phyloP scores from a whole-genome alignment of 169 alveolate genomes.

The Perkinsus olseni region DNA sequence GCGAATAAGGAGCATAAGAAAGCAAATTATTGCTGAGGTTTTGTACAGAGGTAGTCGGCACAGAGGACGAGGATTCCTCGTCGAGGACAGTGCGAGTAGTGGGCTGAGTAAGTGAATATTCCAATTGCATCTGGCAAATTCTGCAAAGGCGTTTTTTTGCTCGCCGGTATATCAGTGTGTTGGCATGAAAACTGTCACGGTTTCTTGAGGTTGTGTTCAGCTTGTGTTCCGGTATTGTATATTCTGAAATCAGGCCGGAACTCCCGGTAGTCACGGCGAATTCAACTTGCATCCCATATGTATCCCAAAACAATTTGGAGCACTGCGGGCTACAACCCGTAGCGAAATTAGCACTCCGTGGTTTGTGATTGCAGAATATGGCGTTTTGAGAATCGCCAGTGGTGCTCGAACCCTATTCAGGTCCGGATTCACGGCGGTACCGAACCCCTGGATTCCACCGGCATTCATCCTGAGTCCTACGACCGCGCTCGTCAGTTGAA shows the following conservation, averaged over 20 bases:
- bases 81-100: too few relatives aligned
- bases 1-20: too few relatives aligned
- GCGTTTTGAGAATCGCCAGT: too few relatives aligned
- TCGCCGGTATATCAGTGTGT: neutral
- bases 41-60: too few relatives aligned
- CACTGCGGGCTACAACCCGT: too few relatives aligned
- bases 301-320: neutral
- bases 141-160: neutral
- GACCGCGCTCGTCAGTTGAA: neutral
- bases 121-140: neutral
- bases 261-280: neutral
- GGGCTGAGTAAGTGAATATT: neutral
- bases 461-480: neutral
- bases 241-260: neutral
- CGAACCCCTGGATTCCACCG: neutral
- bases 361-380: too few relatives aligned
- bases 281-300: too few relatives aligned
- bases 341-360: too few relatives aligned
- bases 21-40: neutral
- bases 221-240: neutral
- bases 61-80: too few relatives aligned
- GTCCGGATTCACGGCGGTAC: neutral
- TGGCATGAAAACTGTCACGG: neutral
- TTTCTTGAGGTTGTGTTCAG: neutral
- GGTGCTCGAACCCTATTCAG: too few relatives aligned